Conservation (phyloP, 1,284 basidiomycete genomes). For the Abortiporus biennis region DNA sequence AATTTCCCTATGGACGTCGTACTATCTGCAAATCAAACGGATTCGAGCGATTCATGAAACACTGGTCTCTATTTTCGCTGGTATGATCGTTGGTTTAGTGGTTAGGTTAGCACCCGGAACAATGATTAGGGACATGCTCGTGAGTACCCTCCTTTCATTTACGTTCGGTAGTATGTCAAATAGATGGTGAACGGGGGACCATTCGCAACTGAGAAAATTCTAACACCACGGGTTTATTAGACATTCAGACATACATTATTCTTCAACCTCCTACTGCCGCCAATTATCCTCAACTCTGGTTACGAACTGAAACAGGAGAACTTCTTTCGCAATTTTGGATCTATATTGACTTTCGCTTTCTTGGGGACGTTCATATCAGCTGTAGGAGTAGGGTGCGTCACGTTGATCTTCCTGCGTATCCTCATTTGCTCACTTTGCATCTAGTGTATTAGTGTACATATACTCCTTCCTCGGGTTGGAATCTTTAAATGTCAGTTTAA, state of each 20-base stretch:
- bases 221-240: too few relatives aligned
- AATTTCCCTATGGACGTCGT: slow-evolving; percentile 92
- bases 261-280: slow-evolving; percentile 95
- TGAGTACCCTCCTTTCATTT: slow-evolving; percentile 38
- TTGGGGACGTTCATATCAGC: slow-evolving; percentile 96
- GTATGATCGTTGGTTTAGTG: slow-evolving; percentile 93
- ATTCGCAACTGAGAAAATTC: too few relatives aligned
- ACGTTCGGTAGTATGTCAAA: background rate
- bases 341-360: slow-evolving; percentile 95
- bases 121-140: slow-evolving; percentile 96
- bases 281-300: slow-evolving; percentile 97
- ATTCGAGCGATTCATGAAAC: slow-evolving; percentile 98
- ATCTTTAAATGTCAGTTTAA: slow-evolving; percentile 70
- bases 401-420: background rate
- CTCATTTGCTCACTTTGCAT: slow-evolving; percentile 38
- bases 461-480: slow-evolving; percentile 92
- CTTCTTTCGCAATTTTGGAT: slow-evolving; percentile 97
- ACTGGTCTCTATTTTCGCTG: slow-evolving; percentile 90
- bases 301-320: slow-evolving; percentile 98
- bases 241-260: slow-evolving; percentile 97
- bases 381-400: slow-evolving; percentile 86
- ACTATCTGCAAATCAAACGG: slow-evolving; percentile 95
- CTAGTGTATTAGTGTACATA: slow-evolving; percentile 90
- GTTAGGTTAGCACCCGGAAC: slow-evolving; percentile 89
- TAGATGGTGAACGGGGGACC: too few relatives aligned